Evolutionary conservation across 2,329 filamentous ascomycete genomes (phyloP).

Genomic region (Pseudogymnoascus sp.): DNA sequence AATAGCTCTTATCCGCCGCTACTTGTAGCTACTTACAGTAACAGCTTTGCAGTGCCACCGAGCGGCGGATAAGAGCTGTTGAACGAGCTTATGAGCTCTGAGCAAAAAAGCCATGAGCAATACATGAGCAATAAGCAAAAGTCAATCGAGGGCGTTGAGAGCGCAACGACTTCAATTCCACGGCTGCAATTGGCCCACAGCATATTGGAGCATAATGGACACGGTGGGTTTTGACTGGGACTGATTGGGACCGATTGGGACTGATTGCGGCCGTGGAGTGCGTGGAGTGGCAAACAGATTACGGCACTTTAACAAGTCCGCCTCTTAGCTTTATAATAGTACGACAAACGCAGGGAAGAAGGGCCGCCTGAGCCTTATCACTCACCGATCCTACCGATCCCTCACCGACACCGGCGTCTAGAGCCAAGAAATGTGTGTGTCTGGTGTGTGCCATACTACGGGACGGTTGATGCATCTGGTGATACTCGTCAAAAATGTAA

Average conservation of each 20-base stretch:
- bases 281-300: background rate
- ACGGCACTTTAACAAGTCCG: background rate
- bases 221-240: constrained; percentile 8
- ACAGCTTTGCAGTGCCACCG: background rate
- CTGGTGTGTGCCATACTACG: background rate
- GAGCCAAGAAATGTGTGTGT: background rate
- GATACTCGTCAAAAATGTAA: constrained; percentile 3
- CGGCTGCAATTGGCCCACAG: background rate
- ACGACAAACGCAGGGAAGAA: background rate
- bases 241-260: background rate
- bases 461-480: background rate
- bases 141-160: background rate
- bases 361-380: constrained; percentile 6
- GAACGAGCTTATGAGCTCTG: background rate
- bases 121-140: constrained; percentile 1
- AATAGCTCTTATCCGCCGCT: constrained; percentile 2
- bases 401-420: constrained; percentile 2
- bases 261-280: background rate
- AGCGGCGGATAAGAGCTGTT: constrained; percentile 5
- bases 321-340: background rate
- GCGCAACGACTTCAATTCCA: background rate
- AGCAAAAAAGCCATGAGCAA: background rate
- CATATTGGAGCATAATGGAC: background rate
- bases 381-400: background rate
- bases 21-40: constrained; percentile 2